phyloP scores from a whole-genome alignment of 176 grass and related monocot genomes.

The Carex littledalei region DNA sequence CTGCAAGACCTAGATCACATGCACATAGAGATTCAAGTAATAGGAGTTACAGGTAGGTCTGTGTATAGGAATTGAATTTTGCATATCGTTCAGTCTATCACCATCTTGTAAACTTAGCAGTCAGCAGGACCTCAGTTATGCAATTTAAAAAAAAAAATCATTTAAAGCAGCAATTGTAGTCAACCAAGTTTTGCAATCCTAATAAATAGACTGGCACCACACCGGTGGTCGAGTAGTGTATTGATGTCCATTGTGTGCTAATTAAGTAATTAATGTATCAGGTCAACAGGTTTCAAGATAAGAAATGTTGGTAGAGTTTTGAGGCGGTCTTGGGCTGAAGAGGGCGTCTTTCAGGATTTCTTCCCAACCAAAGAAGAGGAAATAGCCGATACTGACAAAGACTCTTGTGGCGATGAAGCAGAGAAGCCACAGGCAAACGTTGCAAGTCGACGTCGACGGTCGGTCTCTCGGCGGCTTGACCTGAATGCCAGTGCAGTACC shows the following conservation, averaged over 20 bases:
- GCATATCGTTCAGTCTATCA: not conserved
- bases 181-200: not conserved
- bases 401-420: constrained; percentile 55
- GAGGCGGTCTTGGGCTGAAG: constrained; percentile 50
- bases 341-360: constrained; percentile 48
- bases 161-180: not conserved
- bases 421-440: constrained; percentile 33
- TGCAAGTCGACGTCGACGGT: constrained; percentile 27
- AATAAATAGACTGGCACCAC: constrained; percentile 1
- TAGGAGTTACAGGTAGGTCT: constrained; percentile 25
- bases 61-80: not conserved
- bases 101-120: not conserved
- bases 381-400: constrained; percentile 42
- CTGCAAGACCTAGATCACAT: constrained; percentile 26
- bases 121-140: not conserved
- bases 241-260: not conserved
- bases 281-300: constrained; percentile 73
- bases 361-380: constrained; percentile 23
- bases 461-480: constrained; percentile 63
- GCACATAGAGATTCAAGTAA: constrained; percentile 40
- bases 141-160: not conserved
- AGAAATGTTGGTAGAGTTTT: constrained; percentile 67
- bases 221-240: not conserved
- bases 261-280: constrained; percentile 5
- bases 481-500: constrained; percentile 66